phyloP scores from a whole-genome alignment of 2,329 filamentous ascomycete species.

The Macrophomina tecta region DNA sequence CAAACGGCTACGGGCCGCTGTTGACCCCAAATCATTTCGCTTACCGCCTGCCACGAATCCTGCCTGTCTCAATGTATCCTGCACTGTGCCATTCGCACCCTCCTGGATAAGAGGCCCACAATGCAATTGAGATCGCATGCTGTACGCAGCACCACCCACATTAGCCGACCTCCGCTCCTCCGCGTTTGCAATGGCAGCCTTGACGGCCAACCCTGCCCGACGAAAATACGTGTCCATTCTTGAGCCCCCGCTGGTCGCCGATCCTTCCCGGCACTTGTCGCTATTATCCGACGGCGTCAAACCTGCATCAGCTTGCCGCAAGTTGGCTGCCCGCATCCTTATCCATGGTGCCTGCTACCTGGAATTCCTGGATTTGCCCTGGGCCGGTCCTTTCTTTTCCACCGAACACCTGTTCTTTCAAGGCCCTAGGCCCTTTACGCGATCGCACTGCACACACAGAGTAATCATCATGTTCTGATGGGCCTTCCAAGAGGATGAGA shows the following conservation, averaged over 20 bases:
- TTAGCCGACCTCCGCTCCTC: conserved; percentile 11
- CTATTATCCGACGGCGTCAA: neutral
- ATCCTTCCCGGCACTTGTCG: neutral
- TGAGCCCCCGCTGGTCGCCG: conserved; percentile 8
- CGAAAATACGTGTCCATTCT: conserved; percentile 19
- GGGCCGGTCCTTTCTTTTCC: neutral
- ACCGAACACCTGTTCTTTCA: neutral
- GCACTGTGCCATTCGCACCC: neutral
- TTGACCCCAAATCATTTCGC: conserved; percentile 5
- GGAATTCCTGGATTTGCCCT: neutral
- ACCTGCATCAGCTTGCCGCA: neutral
- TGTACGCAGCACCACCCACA: neutral
- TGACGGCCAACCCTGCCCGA: neutral
- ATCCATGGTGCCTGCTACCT: neutral
- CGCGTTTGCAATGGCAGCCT: neutral
- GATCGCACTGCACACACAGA: no score
- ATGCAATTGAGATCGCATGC: no score
- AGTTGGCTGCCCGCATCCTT: neutral
- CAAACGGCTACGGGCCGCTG: conserved; percentile 19
- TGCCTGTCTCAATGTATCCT: neutral
- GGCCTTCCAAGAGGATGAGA: no score
- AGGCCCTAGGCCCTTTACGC: no score
- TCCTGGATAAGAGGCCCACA: neutral
- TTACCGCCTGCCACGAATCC: neutral
- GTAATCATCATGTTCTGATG: no score